Conservation (phyloP, 352 stramenopile genomes). For the Aphanomyces astaci region DNA sequence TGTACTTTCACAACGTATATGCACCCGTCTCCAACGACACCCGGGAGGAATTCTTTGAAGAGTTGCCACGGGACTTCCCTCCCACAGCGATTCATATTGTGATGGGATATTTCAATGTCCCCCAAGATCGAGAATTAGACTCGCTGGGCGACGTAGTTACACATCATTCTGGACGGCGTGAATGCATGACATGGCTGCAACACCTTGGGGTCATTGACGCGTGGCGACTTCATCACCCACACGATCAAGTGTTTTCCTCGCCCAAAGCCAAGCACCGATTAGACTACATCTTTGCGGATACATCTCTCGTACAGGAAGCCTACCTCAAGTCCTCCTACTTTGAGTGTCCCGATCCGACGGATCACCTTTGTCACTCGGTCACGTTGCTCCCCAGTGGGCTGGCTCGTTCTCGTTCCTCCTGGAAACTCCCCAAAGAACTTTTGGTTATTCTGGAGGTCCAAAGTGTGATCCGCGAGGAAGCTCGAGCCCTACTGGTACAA, state of each 20-base stretch:
- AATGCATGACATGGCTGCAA: conserved; percentile 16
- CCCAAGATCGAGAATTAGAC: conserved; percentile 4
- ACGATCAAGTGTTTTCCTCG: conserved; percentile 6
- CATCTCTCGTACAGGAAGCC: neutral
- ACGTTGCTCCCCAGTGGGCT: neutral
- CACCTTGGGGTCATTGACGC: conserved; percentile 21
- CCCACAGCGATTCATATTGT: conserved; percentile 10
- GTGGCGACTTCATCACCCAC: conserved; percentile 23
- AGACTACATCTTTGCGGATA: conserved; percentile 24
- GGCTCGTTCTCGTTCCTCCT: neutral
- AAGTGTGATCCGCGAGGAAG: neutral
- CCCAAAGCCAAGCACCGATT: conserved; percentile 21
- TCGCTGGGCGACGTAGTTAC: neutral
- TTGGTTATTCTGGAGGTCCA: neutral
- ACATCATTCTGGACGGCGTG: neutral
- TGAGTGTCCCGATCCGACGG: neutral
- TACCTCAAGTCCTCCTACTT: conserved; percentile 10
- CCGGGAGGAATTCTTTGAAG: neutral
- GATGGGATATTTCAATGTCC: conserved; percentile 19
- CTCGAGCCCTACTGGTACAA: neutral
- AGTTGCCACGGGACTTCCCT: neutral
- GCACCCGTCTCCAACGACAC: neutral
- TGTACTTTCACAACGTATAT: conserved; percentile 4
- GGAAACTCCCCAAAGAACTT: conserved; percentile 2
- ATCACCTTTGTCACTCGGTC: neutral